phyloP scores from a whole-genome alignment of 176 grass and related monocot genomes.

The Alloteropsis semialata region DNA sequence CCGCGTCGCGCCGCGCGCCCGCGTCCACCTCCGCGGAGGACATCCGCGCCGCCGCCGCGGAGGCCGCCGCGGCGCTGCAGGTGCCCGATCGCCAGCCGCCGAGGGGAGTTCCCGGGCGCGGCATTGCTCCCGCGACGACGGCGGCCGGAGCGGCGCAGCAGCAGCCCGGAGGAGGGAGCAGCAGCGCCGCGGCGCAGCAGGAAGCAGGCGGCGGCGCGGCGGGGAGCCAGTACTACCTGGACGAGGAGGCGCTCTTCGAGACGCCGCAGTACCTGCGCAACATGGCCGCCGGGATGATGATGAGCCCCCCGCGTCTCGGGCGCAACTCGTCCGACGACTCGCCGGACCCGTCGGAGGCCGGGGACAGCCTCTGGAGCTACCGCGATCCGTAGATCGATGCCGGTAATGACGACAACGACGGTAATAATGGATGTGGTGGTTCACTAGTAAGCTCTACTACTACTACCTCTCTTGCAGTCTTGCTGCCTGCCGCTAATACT shows the following conservation, averaged over 20 bases:
- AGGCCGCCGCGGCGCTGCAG: slow-evolving; percentile 35
- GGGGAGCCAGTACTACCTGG: slow-evolving; percentile 45
- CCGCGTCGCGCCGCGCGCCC: slow-evolving; percentile 41
- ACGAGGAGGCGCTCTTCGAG: slow-evolving; percentile 92
- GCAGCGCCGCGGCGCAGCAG: not conserved
- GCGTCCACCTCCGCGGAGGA: slow-evolving; percentile 65
- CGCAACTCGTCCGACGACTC: slow-evolving; percentile 49
- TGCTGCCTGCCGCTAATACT: not conserved
- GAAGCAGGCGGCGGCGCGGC: not conserved
- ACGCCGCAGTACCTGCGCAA: slow-evolving; percentile 72
- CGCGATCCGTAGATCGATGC: slow-evolving; percentile 39
- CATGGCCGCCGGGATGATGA: slow-evolving; percentile 98
- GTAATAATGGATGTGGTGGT: not conserved
- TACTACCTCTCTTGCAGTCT: no score
- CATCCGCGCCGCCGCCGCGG: slow-evolving; percentile 65
- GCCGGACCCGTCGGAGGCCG: slow-evolving; percentile 45
- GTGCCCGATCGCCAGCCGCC: not conserved
- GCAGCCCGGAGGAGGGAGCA: not conserved
- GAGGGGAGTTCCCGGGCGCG: not conserved
- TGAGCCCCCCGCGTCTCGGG: slow-evolving; percentile 79
- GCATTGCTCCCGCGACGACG: slow-evolving; percentile 16
- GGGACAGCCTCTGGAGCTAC: slow-evolving; percentile 70
- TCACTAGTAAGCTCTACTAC: not conserved
- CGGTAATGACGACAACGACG: not conserved
- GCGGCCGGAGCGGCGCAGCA: not conserved